Conservation (phyloP, 164 flowering plant species). For the Dillenia turbinata region DNA sequence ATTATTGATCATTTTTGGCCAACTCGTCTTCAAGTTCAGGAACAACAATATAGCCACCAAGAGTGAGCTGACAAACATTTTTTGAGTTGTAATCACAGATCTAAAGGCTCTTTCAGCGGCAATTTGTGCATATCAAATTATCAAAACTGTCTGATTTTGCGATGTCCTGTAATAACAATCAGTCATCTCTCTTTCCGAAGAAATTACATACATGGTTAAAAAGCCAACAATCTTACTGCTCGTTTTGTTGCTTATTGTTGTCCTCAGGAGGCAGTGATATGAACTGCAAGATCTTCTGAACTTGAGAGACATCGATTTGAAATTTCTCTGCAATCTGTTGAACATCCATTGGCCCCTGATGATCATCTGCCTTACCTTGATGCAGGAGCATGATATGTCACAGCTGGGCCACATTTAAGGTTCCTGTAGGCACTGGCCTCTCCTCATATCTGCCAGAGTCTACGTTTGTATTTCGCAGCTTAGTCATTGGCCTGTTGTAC, state of each 20-base stretch:
- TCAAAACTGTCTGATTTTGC: too few species aligned
- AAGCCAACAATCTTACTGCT: constrained; percentile 2
- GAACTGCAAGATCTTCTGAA: constrained; percentile 49
- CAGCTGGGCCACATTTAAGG: constrained; percentile 65
- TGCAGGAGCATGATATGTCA: constrained; percentile 65
- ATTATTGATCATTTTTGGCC: too few species aligned
- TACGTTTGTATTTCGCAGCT: constrained; percentile 58
- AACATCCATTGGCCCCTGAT: constrained; percentile 61
- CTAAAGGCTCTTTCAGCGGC: too few species aligned
- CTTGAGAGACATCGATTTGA: constrained; percentile 43
- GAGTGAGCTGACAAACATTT: too few species aligned
- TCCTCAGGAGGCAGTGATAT: constrained; percentile 69
- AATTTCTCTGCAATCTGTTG: constrained; percentile 65
- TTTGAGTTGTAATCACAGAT: too few species aligned
- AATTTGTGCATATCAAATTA: too few species aligned
- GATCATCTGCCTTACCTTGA: constrained; percentile 75
- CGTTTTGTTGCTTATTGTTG: constrained; percentile 24
- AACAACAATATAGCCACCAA: too few species aligned
- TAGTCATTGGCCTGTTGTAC: constrained; percentile 75
- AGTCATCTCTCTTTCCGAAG: too few species aligned
- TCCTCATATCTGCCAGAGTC: constrained; percentile 56
- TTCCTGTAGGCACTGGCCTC: constrained; percentile 58
- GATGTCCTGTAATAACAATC: too few species aligned
- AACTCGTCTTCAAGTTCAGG: too few species aligned
- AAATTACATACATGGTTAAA: too few species aligned